Conservation (phyloP, 768 basidiomycete species). For the Stropharia rugosoannulata region DNA sequence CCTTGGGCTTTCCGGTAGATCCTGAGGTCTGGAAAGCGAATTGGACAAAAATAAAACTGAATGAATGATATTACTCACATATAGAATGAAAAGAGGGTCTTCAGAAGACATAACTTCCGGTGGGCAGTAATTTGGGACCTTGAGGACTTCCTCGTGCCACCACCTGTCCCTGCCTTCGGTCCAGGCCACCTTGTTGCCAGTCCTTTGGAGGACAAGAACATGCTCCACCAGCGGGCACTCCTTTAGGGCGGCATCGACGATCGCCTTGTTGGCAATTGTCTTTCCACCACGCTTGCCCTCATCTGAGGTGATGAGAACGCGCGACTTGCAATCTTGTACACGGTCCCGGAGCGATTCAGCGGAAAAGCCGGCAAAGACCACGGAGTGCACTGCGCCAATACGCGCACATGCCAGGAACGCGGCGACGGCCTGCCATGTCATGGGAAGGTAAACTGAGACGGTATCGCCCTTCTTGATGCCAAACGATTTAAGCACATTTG, state of each 20-base stretch:
- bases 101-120: slow-evolving; percentile 88
- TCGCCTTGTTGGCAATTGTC: slow-evolving; percentile 89
- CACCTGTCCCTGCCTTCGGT: slow-evolving; percentile 84
- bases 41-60: slow-evolving; percentile 6
- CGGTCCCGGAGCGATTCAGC: slow-evolving; percentile 94
- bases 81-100: slow-evolving; percentile 98
- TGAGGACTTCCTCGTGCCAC: slow-evolving; percentile 93
- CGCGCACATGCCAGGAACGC: slow-evolving; percentile 98
- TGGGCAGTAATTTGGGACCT: slow-evolving; percentile 86
- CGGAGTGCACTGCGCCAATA: slow-evolving; percentile 95
- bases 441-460: slow-evolving; percentile 89
- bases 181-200: slow-evolving; percentile 81
- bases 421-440: slow-evolving; percentile 94
- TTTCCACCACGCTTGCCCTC: slow-evolving; percentile 95
- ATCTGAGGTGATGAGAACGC: slow-evolving; percentile 94
- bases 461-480: slow-evolving; percentile 96
- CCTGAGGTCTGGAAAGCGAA: slow-evolving; percentile 72
- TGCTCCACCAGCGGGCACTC: slow-evolving; percentile 86
- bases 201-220: slow-evolving; percentile 85
- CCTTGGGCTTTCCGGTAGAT: slow-evolving; percentile 95
- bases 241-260: slow-evolving; percentile 89
- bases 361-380: slow-evolving; percentile 97
- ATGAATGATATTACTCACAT: slow-evolving; percentile 56
- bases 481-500: slow-evolving; percentile 87
- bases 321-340: slow-evolving; percentile 82